phyloP scores from a whole-genome alignment of 2,329 filamentous ascomycete species.

The Sporothrix dimorphospora region DNA sequence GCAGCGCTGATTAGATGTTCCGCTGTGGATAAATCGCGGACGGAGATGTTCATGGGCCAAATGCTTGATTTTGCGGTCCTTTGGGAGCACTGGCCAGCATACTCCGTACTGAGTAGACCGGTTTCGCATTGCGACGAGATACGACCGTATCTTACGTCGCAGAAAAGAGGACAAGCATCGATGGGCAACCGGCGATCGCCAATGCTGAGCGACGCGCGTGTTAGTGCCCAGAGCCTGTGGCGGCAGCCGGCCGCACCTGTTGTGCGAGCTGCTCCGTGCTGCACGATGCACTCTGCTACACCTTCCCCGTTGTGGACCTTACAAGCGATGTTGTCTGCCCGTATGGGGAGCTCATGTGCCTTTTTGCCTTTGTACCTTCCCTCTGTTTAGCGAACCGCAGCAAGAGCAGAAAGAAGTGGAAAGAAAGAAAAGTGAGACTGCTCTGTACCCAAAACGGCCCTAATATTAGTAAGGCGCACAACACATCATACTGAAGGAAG shows the following conservation, averaged over 20 bases:
- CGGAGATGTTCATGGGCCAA: not conserved
- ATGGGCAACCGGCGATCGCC: not conserved
- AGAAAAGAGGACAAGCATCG: not conserved
- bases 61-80: not conserved
- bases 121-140: conserved; percentile 2
- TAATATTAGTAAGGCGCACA: not conserved
- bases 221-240: not conserved
- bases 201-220: not conserved
- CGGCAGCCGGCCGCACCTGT: not conserved
- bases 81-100: not conserved
- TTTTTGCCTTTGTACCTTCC: not conserved
- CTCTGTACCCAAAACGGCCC: not conserved
- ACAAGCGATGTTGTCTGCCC: not conserved
- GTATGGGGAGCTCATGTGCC: not conserved
- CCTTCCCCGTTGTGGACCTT: not conserved
- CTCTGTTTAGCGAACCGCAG: no score
- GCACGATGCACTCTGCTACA: not conserved
- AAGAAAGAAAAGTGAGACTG: conserved; percentile 9
- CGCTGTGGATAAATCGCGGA: conserved; percentile 11
- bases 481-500: not conserved
- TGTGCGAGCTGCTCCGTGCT: not conserved
- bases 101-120: no score
- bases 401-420: not conserved
- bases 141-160: not conserved
- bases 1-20: conserved; percentile 15